A percentile compares a stretch with the other conserved stretches of the same genome.
Conservation (phyloP, 371 early-diverging fungal species). For the Massospora cicadina region DNA sequence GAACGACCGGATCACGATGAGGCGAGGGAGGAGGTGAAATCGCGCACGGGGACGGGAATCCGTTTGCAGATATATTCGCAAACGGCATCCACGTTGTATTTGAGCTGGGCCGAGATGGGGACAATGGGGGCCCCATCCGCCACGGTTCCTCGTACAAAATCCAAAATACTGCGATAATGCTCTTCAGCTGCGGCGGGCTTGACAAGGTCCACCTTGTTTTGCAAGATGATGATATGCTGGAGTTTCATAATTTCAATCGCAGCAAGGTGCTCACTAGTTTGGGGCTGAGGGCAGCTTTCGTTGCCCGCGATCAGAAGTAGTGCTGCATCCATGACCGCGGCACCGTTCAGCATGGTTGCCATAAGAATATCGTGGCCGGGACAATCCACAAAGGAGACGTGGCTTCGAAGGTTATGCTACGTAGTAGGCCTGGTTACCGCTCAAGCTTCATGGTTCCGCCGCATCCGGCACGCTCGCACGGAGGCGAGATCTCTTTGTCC, state of each 20-base stretch:
- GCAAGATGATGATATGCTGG: constrained; percentile 95
- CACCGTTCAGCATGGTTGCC: constrained; percentile 99
- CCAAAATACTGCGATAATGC: constrained; percentile 88
- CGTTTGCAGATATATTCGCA: constrained; percentile 98
- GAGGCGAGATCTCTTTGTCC: constrained; percentile 69
- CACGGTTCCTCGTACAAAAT: constrained; percentile 91
- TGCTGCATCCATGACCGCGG: constrained; percentile 99
- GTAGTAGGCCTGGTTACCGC: constrained; percentile 20
- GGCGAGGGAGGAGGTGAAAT: constrained; percentile 78
- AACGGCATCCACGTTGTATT: constrained; percentile 99
- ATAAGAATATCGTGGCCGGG: constrained; percentile 99
- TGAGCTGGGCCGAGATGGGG: constrained; percentile 98
- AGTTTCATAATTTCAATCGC: constrained; percentile 99
- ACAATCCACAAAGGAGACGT: constrained; percentile 99
- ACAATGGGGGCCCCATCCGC: constrained; percentile 96
- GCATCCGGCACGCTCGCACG: constrained; percentile 86
- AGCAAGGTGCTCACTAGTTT: constrained; percentile 99
- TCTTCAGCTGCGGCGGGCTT: constrained; percentile 89
- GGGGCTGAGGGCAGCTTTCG: constrained; percentile 99
- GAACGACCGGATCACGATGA: constrained; percentile 99
- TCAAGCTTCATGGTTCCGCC: constrained; percentile 71
- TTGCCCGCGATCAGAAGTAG: constrained; percentile 98
- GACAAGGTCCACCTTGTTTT: constrained; percentile 99
- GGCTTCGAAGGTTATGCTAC: constrained; percentile 26
- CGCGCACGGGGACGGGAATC: constrained; percentile 94